Conservation (phyloP, 2,329 filamentous ascomycete genomes). For the Cordyceps cicadae region DNA sequence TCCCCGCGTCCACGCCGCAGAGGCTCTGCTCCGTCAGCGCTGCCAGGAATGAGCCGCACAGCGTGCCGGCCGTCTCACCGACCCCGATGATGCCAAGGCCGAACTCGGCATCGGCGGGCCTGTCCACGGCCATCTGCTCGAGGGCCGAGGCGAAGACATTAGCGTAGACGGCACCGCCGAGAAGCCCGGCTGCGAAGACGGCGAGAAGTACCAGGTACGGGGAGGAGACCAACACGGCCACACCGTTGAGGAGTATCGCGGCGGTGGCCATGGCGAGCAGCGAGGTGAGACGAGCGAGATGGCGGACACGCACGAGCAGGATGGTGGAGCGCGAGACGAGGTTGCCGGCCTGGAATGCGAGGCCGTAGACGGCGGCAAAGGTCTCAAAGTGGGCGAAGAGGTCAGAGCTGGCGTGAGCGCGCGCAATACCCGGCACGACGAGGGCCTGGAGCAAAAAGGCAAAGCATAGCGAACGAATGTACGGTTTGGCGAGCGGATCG, state of each 20-base stretch:
- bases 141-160: slow-evolving; percentile 16
- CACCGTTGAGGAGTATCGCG: slow-evolving; percentile 17
- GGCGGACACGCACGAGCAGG: slow-evolving; percentile 14
- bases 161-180: slow-evolving; percentile 23
- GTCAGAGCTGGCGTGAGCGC: slow-evolving; percentile 19
- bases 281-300: slow-evolving; percentile 9
- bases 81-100: slow-evolving; percentile 20
- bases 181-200: slow-evolving; percentile 21
- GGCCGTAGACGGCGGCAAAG: slow-evolving; percentile 21
- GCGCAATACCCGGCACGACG: slow-evolving; percentile 22
- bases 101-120: slow-evolving; percentile 20
- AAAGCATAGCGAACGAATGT: slow-evolving; percentile 21
- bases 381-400: slow-evolving; percentile 21
- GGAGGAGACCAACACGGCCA: slow-evolving; percentile 17
- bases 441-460: slow-evolving; percentile 19
- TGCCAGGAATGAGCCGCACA: slow-evolving; percentile 21
- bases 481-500: slow-evolving; percentile 16
- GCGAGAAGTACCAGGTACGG: slow-evolving; percentile 18
- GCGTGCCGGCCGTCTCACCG: slow-evolving; percentile 22
- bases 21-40: slow-evolving; percentile 19
- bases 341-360: slow-evolving; percentile 23
- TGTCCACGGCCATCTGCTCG: slow-evolving; percentile 15
- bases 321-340: slow-evolving; percentile 20
- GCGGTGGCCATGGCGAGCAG: slow-evolving; percentile 11
- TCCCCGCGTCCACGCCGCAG: slow-evolving; percentile 14